These are phyloP conservation scores for Suillus paluster DNA, from an alignment of 768 basidiomycete species.

Conservation along the genomic window DNA sequence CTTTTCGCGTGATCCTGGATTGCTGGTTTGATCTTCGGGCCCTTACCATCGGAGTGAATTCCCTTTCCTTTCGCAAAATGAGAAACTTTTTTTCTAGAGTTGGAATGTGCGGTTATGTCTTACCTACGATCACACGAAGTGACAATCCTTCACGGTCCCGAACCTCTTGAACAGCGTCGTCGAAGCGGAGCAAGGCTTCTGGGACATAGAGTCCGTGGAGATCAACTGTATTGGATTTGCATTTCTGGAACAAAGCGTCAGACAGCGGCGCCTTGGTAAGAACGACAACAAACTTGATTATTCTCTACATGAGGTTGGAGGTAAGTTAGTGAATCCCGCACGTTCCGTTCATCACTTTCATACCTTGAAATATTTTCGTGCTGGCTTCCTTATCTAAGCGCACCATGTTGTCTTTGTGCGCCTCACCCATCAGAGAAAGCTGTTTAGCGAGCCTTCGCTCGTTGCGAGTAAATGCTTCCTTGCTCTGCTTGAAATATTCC, in stretches of 20 bases:
- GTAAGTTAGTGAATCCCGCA: neutral
- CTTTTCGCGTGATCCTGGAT: slow-evolving; percentile 81
- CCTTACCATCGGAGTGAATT: slow-evolving; percentile 73
- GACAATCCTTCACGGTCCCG: slow-evolving; percentile 58
- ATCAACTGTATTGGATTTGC: slow-evolving; percentile 71
- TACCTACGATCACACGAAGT: slow-evolving; percentile 80
- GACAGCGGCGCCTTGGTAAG: neutral
- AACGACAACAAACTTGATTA: slow-evolving; percentile 8
- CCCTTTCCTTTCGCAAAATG: slow-evolving; percentile 62
- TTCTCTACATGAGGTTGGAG: slow-evolving; percentile 1
- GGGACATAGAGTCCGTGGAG: slow-evolving; percentile 87
- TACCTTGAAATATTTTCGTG: slow-evolving; percentile 82
- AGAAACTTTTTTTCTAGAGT: neutral
- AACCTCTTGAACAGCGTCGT: slow-evolving; percentile 65
- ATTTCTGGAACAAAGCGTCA: neutral
- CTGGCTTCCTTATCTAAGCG: slow-evolving; percentile 74
- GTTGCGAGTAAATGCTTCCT: slow-evolving; percentile 66
- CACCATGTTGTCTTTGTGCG: slow-evolving; percentile 74
- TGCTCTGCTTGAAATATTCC: slow-evolving; percentile 62
- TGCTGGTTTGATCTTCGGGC: slow-evolving; percentile 85
- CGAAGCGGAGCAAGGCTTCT: slow-evolving; percentile 78
- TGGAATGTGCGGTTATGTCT: slow-evolving; percentile 23
- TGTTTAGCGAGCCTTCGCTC: slow-evolving; percentile 78
- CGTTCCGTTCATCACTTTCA: slow-evolving; percentile 29
- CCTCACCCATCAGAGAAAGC: slow-evolving; percentile 78